Evolutionary conservation across 257 asterid species (phyloP), one percentile per base, ranked within the genome.

Genomic region (Coffea eugenioides): DNA sequence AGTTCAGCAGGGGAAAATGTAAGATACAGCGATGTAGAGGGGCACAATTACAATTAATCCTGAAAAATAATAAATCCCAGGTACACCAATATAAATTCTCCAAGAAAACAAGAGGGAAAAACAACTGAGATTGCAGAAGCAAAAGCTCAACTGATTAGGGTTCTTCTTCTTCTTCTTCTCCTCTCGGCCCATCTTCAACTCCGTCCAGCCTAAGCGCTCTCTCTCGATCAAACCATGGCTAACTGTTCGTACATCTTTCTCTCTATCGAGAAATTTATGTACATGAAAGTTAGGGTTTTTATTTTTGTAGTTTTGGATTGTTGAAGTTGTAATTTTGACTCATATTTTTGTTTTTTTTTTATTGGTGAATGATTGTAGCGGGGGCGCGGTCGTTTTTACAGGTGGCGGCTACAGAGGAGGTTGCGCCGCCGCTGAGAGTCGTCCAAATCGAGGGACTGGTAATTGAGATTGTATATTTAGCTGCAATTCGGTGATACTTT

Each of bases 371-470:
- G 64, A 78, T 51, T 81, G 80, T 91, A 91, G 97, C 92, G 65
- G 80, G 84, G 54, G 34, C 90, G 70, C 79, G 96, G 56, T 95
- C 99, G 81, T 95, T 95, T 86, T 82, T 95, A 84, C 99, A 95
- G 88, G 99, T 87, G 57, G 99, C 97, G 25, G 90, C 84, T 48
- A 87, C 97, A 21, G 99, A 95, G 89, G 99, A 93, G 87, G 90
- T 82, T 15, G 83, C 96, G 61, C 91, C 97, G 75, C 98, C 98
- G 36, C 91, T 95, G 82, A 90, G 98, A 84, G 97, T 91, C 31
- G 99, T 95, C 49, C 99, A 95, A 92, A 95, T 95, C 85, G 99
- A 95, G 88, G 99, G 98, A 77, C 81, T 95, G 94, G 99, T 95
- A 89, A 59, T 59, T n/a, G 10, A n/a, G 25, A 20, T 21, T 21